phyloP scores from a whole-genome alignment of 176 grass and related monocot genomes.

The Thalia dealbata region DNA sequence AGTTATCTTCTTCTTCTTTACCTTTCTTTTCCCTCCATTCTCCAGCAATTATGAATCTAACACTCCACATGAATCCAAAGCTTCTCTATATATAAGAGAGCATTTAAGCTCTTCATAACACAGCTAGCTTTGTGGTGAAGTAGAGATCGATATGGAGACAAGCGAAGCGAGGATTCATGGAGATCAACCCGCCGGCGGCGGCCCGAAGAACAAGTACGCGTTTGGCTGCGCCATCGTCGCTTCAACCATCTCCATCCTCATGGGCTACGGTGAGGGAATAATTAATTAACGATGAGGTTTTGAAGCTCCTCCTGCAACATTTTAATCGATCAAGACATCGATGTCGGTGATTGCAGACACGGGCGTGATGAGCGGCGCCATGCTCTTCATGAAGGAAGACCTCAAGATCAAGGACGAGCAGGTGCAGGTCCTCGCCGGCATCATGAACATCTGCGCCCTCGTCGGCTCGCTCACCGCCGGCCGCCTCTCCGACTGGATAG shows the following conservation, averaged over 20 bases:
- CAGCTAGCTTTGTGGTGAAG: no score
- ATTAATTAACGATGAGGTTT: no score
- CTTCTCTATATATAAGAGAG: no score
- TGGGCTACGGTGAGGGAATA: slow-evolving; percentile 49
- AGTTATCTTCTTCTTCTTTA: no score
- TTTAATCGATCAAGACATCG: no score
- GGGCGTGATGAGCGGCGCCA: slow-evolving; percentile 20
- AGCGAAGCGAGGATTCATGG: no score
- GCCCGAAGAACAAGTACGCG: slow-evolving; percentile 55
- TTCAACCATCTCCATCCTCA: slow-evolving; percentile 71
- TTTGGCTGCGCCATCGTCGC: slow-evolving; percentile 53
- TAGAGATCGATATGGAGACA: no score
- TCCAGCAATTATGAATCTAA: background rate
- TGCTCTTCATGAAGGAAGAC: slow-evolving; percentile 13
- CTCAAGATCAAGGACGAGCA: slow-evolving; percentile 8
- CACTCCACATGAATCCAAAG: no score
- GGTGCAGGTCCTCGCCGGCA: slow-evolving; percentile 6
- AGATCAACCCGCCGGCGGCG: no score
- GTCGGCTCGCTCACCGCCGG: slow-evolving; percentile 15
- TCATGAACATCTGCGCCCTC: slow-evolving; percentile 14
- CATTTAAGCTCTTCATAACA: no score
- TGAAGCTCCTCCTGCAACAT: no score
- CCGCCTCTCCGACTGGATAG: slow-evolving; percentile 14
- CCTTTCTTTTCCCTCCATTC: background rate
- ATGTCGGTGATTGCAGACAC: slow-evolving; percentile 1